A percentile compares a stretch with the other conserved stretches of the same genome.
Evolutionary conservation across 2,329 filamentous ascomycete genomes (phyloP).

Genomic region (Pseudogymnoascus sp.): DNA sequence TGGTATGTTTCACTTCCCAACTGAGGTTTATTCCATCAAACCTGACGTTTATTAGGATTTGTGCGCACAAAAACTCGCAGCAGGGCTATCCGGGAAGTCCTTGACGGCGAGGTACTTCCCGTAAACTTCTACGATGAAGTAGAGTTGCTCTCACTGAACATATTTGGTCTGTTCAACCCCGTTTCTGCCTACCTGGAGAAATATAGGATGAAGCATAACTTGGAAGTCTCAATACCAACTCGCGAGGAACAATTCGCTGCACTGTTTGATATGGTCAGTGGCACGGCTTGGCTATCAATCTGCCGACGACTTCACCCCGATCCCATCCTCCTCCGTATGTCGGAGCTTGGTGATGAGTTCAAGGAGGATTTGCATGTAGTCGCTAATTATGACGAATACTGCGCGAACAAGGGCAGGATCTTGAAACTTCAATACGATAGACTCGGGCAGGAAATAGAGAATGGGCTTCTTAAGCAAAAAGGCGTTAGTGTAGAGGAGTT

Average conservation of each 20-base stretch:
- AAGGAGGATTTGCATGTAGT: neutral
- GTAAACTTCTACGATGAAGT: neutral
- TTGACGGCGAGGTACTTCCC: neutral
- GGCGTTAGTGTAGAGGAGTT: neutral
- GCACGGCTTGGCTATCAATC: neutral
- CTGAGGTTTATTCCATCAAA: neutral
- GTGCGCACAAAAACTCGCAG: constrained; percentile 3
- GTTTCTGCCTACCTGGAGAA: neutral
- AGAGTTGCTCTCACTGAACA: neutral
- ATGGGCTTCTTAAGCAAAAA: neutral
- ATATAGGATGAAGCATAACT: neutral
- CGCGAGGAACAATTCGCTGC: neutral
- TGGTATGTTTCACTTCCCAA: neutral
- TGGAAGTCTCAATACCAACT: neutral
- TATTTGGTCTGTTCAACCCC: neutral
- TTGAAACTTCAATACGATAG: constrained; percentile 2
- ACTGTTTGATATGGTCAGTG: neutral
- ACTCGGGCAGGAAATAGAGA: neutral
- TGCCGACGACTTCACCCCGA: neutral
- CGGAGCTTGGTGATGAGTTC: neutral
- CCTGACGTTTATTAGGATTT: neutral
- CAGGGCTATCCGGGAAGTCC: neutral
- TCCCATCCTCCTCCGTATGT: neutral
- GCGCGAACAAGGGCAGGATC: neutral
- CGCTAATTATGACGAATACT: neutral